Base-by-base conservation (phyloP, 2,329 filamentous ascomycete genomes). In the Lomentospora prolificans region DNA sequence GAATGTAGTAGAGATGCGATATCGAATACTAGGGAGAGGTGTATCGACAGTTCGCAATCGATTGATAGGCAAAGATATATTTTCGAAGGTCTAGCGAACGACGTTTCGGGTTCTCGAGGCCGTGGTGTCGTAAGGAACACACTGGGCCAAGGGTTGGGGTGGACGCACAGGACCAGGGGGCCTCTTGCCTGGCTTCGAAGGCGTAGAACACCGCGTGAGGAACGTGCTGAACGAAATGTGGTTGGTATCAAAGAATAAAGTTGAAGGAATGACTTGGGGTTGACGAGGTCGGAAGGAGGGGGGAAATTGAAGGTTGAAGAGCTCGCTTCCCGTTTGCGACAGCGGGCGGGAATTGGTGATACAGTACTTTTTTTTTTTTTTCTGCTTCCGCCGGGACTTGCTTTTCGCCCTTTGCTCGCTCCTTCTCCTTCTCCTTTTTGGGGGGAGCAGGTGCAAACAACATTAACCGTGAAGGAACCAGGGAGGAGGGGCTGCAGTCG, bases 371-470 rank as follows among this genome's bases (percentile, higher is more conserved):
- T 48, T 48, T 25, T 25, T 41, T 41, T 46, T 48, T 48, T 22
- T 10, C 17, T 22, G 22, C 22, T 17, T 25, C 22, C 17, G 36
- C 22, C 24, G 17, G 22, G 17, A 17, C 17, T 48, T 48, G 22
- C 44, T 48, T 48, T 48, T 48, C 44, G 7, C 22, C 44, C 12
- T n/a, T 48, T 48, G 12, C 12, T 48, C 44, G 44, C 44, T 48
- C 44, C 22, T 48, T 48, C 44, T 25, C 44, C 44, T 25, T 48
- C 24, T 48, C 44, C 22, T 48, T 48, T 48, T 48, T 48, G 44
- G 44, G 10, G 7, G 44, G 7, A 19, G 44, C 6, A 9, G 19
- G 44, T 48, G 44, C 17, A 48, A 48, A 48, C 44, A 48, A 25
- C 17, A 12, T 33, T 12, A 33, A 33, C 30, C 17, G 17, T 17